Percentiles rank a stretch among this genome's conserved stretches.
Conservation (phyloP, 352 stramenopile genomes). For the Globisporangium rhizosaccharum region DNA sequence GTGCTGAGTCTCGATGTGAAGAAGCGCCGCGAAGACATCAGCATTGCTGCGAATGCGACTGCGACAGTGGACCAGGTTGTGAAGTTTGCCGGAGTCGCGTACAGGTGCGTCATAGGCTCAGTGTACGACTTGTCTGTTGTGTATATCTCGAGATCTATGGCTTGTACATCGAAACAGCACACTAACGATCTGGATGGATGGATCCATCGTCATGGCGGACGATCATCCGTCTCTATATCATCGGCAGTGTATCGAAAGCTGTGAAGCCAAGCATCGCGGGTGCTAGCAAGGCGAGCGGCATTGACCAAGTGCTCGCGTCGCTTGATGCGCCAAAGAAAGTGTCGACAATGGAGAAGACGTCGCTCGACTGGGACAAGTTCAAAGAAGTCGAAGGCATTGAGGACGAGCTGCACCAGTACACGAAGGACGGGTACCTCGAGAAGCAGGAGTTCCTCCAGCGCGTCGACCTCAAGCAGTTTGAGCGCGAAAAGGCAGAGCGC, state of each 20-base stretch:
- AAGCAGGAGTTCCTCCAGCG: constrained; percentile 95
- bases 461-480: constrained; percentile 85
- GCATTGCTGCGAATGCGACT: constrained; percentile 11
- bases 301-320: constrained; percentile 86
- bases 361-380: constrained; percentile 94
- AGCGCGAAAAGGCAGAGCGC: constrained; percentile 85
- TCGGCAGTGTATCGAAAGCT: constrained; percentile 21
- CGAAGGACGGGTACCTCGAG: constrained; percentile 93
- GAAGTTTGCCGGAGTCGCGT: constrained; percentile 84
- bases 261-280: background rate
- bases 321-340: constrained; percentile 89
- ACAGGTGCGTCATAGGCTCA: constrained; percentile 32
- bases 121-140: no score
- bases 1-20: constrained; percentile 68
- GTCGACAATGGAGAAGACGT: constrained; percentile 94
- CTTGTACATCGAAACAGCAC: no score
- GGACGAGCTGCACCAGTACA: constrained; percentile 90
- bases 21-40: constrained; percentile 42
- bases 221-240: no score
- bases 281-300: constrained; percentile 14
- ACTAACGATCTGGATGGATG: background rate
- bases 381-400: constrained; percentile 90
- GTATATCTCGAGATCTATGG: no score
- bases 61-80: constrained; percentile 54
- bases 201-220: no score